phyloP scores from a whole-genome alignment of 345 rosid genomes.

The Erodium maritimum region DNA sequence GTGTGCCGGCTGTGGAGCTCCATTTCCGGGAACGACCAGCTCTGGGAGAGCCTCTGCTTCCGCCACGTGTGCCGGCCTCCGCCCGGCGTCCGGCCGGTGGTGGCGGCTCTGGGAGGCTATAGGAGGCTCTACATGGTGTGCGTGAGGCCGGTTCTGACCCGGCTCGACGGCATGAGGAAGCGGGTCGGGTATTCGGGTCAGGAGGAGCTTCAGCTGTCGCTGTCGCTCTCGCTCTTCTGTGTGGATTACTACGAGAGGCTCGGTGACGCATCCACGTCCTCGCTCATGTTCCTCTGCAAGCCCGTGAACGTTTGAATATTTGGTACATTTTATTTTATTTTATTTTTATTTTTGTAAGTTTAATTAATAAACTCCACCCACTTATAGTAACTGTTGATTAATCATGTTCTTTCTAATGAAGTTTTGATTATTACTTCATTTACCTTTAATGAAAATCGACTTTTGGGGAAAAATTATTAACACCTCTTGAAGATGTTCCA shows the following conservation, averaged over 20 bases:
- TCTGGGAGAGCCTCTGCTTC: constrained; percentile 92
- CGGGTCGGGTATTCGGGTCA: constrained; percentile 8
- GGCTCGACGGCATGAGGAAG: no score
- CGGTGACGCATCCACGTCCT: constrained; percentile 23
- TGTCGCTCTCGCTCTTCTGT: constrained; percentile 72
- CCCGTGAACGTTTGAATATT: no score
- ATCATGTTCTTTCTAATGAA: no score
- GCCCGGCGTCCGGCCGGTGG: constrained; percentile 49
- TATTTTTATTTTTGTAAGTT: no score
- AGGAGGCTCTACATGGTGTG: constrained; percentile 77
- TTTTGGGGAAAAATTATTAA: no score
- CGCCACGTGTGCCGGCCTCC: constrained; percentile 56
- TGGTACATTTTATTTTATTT: no score
- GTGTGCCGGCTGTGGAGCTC: constrained; percentile 88
- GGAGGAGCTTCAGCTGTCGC: constrained; percentile 82
- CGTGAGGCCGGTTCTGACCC: constrained; percentile 48
- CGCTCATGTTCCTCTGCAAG: constrained; percentile 82
- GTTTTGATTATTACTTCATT: no score
- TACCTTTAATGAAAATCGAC: no score
- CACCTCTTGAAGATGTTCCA: no score
- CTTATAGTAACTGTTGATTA: no score
- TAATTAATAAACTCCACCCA: no score
- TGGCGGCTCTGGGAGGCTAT: constrained; percentile 85
- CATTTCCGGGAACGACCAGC: constrained; percentile 52
- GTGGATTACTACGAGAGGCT: constrained; percentile 76